Base-by-base conservation (phyloP, 2,329 filamentous ascomycete genomes). In the Fusarium illudens region DNA sequence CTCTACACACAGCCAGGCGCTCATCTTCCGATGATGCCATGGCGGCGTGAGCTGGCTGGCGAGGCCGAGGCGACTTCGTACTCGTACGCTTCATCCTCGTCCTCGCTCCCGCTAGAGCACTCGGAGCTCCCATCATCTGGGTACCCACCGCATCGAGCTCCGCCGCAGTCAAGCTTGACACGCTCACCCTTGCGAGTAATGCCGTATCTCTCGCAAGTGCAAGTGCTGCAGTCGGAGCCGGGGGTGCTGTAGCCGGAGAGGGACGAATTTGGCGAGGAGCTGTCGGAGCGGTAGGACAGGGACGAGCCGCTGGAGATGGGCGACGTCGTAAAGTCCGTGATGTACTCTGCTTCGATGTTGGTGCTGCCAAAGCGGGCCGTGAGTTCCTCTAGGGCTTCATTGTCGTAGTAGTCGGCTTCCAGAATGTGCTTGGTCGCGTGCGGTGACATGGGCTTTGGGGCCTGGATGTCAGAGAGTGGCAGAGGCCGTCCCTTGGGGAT, bases 91-190 rank as follows among this genome's bases (percentile, higher is more conserved):
- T 90, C 87, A 68, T 90, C 89, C 69, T 87, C 87, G 74, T 89
- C 87, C 67, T 90, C 89, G 74, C 76, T 83, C 62, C 90, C 90
- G 73, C 86, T 91, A 71, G 89, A 93, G 84, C 90, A 93, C 58
- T 88, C 51, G 22, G 65, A 87, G 55, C 84, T 87, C 67, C 85
- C 87, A 64, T 91, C 89, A 75, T 92, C 90, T 69, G 87, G 87
- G 82, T 92, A 96, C 76, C 93, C 92, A 82, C 39, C 39, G n/a
- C 95, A 97, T 78, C 93, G 90, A 65, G 89, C 85, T 73, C 95
- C 95, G 73, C 94, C 94, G 77, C 95, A 98, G 87, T 97, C 94
- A 79, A 97, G 89, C 87, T 95, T 96, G 87, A 98, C 92, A 76
- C 94, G 90, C 80, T 96, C 92, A 77, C 94, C 94, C 80, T 91